Evolutionary conservation across 2,329 filamentous ascomycete species (phyloP).

Genomic region (Curvularia sp.): DNA sequence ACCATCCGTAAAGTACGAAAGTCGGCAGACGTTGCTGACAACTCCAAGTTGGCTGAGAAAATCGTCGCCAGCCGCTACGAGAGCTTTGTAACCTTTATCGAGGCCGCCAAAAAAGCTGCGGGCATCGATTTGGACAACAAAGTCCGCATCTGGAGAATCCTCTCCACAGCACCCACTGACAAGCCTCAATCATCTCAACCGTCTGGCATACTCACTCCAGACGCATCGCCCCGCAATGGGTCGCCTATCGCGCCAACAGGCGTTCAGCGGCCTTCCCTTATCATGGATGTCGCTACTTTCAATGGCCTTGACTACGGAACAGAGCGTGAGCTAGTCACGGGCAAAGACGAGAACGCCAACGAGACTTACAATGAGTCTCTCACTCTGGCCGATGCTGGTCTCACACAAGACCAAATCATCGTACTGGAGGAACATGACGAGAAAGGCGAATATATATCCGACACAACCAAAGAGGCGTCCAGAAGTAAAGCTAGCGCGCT

Average conservation of each 20-base stretch:
- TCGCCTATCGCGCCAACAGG: conserved; percentile 49
- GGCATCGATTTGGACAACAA: conserved; percentile 74
- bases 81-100: conserved; percentile 77
- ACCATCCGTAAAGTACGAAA: conserved; percentile 80
- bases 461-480: conserved; percentile 53
- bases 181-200: conserved; percentile 38
- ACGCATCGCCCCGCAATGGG: conserved; percentile 54
- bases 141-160: conserved; percentile 77
- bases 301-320: conserved; percentile 66
- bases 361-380: conserved; percentile 78
- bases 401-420: conserved; percentile 76
- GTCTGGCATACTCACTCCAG: conserved; percentile 55
- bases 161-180: conserved; percentile 54
- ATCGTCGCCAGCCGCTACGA: conserved; percentile 75
- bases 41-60: conserved; percentile 66
- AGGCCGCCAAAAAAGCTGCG: conserved; percentile 71
- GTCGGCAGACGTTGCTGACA: conserved; percentile 67
- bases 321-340: conserved; percentile 69
- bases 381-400: conserved; percentile 69
- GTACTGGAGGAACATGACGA: conserved; percentile 80
- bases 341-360: conserved; percentile 75
- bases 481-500: conserved; percentile 51
- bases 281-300: conserved; percentile 70
- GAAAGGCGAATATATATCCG: conserved; percentile 63
- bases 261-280: conserved; percentile 56